Base-by-base conservation (phyloP, 495 filamentous ascomycete species). In the Podospora conica region DNA sequence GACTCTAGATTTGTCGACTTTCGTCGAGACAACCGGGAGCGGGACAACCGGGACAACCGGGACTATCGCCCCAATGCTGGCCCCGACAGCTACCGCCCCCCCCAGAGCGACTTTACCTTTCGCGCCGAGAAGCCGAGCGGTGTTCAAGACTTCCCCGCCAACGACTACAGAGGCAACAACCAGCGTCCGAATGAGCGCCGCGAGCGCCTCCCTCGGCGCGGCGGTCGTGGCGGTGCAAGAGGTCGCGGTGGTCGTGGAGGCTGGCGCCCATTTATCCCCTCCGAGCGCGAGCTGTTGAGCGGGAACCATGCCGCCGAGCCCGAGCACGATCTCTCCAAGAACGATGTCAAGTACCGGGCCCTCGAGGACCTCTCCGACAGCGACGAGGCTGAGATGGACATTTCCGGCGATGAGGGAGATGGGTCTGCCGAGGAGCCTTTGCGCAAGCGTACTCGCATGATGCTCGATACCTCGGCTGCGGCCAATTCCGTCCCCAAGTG, bases 301-400 rank as follows among this genome's bases (percentile, higher is more conserved):
- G 70, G 71, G 54, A 65, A 71, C 53, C 76, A 79, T 40, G 69
- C 75, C 40, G 68, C 70, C 27, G 65, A 73, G 3, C 21, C 71
- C 10, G 77, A 78, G 65, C 64, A 73, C n/a, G 75, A 72, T 60
- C 69, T 81, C 25, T 79, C 81, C 60, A 69, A 72, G 9, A 66
- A 74, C 4, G 70, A 75, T 28, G 74, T 75, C 10, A 83, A 75
- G 29, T 83, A 80, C 66, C 73, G 77, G 55, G 66, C 82, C 15
- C 64, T 88, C 1, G 83, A 86, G 9, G 83, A 90, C 9, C 75
- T 92, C 20, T 90, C 89, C 25, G 87, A 91, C 67, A 90, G 87
- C 68, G 91, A 91, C 60, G 88, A 91, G 72, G 83, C 84, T 3
- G 86, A 86, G 11, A 91, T 92, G 89, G 90, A 91, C 53, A 74